A percentile compares a stretch with the other conserved stretches of the same genome.
These are phyloP conservation scores for Posidonia australis DNA, from an alignment of 106 monocot genomes.

Conservation along the genomic window DNA sequence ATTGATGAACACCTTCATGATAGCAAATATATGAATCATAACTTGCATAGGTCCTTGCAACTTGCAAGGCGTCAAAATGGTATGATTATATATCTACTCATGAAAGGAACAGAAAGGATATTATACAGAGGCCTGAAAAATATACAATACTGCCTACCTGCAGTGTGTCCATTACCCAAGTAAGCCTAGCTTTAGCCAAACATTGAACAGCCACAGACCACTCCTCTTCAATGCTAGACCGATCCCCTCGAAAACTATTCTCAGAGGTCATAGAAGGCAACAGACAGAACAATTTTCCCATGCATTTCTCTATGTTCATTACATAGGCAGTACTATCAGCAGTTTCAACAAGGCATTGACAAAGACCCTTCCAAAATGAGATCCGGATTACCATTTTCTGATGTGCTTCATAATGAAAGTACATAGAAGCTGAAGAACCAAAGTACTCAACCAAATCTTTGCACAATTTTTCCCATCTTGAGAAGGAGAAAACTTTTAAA, in stretches of 20 bases:
- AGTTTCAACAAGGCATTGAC: slow-evolving; percentile 34
- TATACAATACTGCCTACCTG: slow-evolving; percentile 26
- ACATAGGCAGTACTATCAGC: slow-evolving; percentile 9
- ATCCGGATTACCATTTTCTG: slow-evolving; percentile 41
- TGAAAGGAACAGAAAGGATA: neutral
- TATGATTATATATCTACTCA: neutral
- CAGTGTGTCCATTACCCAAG: slow-evolving; percentile 56
- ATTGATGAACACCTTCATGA: no score
- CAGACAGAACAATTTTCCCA: slow-evolving; percentile 38
- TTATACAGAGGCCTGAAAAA: neutral
- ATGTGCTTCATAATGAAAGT: slow-evolving; percentile 25
- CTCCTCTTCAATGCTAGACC: slow-evolving; percentile 27
- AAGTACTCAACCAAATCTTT: slow-evolving; percentile 60
- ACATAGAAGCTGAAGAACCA: slow-evolving; percentile 24
- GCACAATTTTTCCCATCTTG: slow-evolving; percentile 44
- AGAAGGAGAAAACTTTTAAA: slow-evolving; percentile 46
- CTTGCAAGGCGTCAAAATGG: no score
- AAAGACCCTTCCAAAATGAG: slow-evolving; percentile 78
- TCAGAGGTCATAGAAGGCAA: slow-evolving; percentile 36
- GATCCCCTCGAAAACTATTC: slow-evolving; percentile 5
- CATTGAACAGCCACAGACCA: slow-evolving; percentile 58
- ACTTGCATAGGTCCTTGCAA: no score
- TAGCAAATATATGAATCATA: no score
- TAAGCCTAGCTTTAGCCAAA: slow-evolving; percentile 33
- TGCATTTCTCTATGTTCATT: slow-evolving; percentile 44